Evolutionary conservation across 2,329 filamentous ascomycete species (phyloP).

Genomic region (Ambrosiella xylebori): DNA sequence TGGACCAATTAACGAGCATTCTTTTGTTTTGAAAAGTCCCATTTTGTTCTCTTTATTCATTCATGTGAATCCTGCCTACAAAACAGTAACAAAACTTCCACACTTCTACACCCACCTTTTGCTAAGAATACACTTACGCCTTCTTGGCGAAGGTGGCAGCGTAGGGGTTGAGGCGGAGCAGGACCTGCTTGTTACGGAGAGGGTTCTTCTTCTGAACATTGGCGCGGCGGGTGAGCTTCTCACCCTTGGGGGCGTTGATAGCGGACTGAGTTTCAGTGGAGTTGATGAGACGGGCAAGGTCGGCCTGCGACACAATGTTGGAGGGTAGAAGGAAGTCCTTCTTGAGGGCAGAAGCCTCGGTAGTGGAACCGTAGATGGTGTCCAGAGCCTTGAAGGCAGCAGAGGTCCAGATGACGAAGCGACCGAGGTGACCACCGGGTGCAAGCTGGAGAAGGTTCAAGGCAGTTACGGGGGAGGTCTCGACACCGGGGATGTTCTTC

Average conservation of each 20-base stretch:
- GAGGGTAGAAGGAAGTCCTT: slow-evolving; percentile 96
- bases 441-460: slow-evolving; percentile 99
- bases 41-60: slow-evolving; percentile 14
- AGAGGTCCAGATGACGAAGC: slow-evolving; percentile 98
- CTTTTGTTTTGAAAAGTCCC: slow-evolving; percentile 12
- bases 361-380: slow-evolving; percentile 90
- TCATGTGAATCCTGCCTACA: slow-evolving; percentile 11
- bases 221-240: slow-evolving; percentile 73
- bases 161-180: slow-evolving; percentile 98
- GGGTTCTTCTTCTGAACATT: slow-evolving; percentile 99
- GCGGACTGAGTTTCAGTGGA: slow-evolving; percentile 95
- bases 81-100: slow-evolving; percentile 11
- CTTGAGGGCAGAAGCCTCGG: slow-evolving; percentile 79
- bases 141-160: slow-evolving; percentile 72
- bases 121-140: slow-evolving; percentile 10
- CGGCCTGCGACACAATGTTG: slow-evolving; percentile 83
- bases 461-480: slow-evolving; percentile 83
- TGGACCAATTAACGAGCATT: slow-evolving; percentile 3
- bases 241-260: slow-evolving; percentile 78
- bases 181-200: slow-evolving; percentile 94
- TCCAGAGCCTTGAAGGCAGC: slow-evolving; percentile 92
- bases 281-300: slow-evolving; percentile 97
- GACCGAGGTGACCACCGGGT: slow-evolving; percentile 94
- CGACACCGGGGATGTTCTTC: slow-evolving; percentile 97
- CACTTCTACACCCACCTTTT: slow-evolving; percentile 8